Percentiles rank a stretch among this genome's conserved stretches.
phyloP scores from a whole-genome alignment of 2,329 filamentous ascomycete species.

The Sarocladium oryzae region DNA sequence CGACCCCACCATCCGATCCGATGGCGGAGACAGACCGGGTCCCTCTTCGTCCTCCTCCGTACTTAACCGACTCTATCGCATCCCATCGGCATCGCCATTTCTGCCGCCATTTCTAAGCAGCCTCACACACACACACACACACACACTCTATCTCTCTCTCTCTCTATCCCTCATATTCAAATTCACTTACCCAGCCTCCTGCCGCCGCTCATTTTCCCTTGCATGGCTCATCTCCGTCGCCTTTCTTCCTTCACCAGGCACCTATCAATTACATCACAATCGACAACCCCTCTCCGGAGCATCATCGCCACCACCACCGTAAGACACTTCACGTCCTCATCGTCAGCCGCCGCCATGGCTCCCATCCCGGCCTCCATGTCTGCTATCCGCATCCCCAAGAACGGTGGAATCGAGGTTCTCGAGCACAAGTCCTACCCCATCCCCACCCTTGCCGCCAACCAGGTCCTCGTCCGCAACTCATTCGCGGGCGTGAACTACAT shows the following conservation, averaged over 20 bases:
- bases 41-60: background rate
- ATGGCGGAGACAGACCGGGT: background rate
- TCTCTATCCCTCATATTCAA: background rate
- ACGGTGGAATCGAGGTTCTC: constrained; percentile 64
- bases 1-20: constrained; percentile 1
- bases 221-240: background rate
- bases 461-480: constrained; percentile 76
- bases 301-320: background rate
- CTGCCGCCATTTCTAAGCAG: background rate
- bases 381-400: constrained; percentile 58
- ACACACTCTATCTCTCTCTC: background rate
- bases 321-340: constrained; percentile 1
- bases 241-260: background rate
- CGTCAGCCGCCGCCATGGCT: constrained; percentile 51
- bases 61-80: background rate
- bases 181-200: no score
- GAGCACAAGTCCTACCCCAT: constrained; percentile 60
- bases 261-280: background rate
- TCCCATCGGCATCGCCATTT: background rate
- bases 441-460: constrained; percentile 58
- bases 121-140: background rate
- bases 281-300: background rate
- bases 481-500: constrained; percentile 83
- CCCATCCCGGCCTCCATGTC: constrained; percentile 66
- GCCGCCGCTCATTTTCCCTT: background rate